Evolutionary conservation across 2,329 filamentous ascomycete genomes (phyloP), one percentile per base, ranked within the genome.

Genomic region (Cyphellophora attinorum): DNA sequence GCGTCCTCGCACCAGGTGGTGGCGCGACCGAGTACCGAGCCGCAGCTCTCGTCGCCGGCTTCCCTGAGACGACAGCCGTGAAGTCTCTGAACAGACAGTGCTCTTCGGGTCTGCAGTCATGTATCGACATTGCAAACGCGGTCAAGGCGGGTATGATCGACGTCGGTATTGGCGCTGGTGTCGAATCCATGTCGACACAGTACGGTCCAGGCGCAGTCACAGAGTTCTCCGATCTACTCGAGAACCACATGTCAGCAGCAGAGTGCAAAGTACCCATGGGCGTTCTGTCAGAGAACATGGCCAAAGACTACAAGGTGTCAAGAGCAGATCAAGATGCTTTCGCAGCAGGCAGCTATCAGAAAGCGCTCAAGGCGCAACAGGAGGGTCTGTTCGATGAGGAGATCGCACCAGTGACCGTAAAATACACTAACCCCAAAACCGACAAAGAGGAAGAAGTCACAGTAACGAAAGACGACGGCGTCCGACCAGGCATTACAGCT

Each of bases 231-330:
- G 85, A 93, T 32, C 73, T 85, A 34, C 77, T 96, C 45, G 84
- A 95, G 56, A 74, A 68, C 51, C 74, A 89, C 68, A 72, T 76
- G 45, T 81, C 91, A 56, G 74, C 88, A 15, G 82, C 82, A 53
- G 93, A 95, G 73, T 98, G 91, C 78, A 95, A 93, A 67, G 89
- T 96, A 3, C 80, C 86, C 58, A 96, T 96, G 91, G 89, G 89
- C 51, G 74, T 86, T 8, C 70, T 96, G 32, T 94, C 85, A 17
- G 91, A 98, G 64, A 63, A 89, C 54, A 95, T 96, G 89, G 91
- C 89, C 49, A 82, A 85, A 63, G 85, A 86, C 57, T 76, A 81
- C 52, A 69, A 72, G 39, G 75, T 96, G 54, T 54, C 67, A 38
- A 81, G 91, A 42, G 64, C 69, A 8, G 66, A 72, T 34, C 91